These are phyloP conservation scores for Neofusicoccum cordaticola DNA, from an alignment of 2,329 filamentous ascomycete species.

Conservation along the genomic window DNA sequence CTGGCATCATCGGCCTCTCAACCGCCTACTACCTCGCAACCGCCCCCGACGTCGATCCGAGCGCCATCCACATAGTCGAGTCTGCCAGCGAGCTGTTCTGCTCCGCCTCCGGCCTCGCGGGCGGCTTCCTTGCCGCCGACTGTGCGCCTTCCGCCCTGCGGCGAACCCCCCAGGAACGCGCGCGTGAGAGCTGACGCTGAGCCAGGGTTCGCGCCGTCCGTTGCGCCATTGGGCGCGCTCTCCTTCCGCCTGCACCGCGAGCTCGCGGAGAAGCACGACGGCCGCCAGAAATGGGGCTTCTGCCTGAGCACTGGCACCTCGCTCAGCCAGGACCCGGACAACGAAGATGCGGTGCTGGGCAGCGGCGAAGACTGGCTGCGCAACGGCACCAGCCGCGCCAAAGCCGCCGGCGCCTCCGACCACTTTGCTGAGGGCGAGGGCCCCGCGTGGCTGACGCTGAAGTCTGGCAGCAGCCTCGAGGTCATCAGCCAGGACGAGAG, in stretches of 20 bases:
- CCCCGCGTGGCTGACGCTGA: slow-evolving; percentile 60
- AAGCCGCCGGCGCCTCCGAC: slow-evolving; percentile 44
- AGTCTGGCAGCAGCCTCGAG: slow-evolving; percentile 56
- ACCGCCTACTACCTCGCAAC: slow-evolving; percentile 63
- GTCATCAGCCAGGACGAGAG: slow-evolving; percentile 60
- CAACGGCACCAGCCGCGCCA: slow-evolving; percentile 61
- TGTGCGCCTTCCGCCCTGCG: slow-evolving; percentile 44
- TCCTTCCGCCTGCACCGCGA: slow-evolving; percentile 67
- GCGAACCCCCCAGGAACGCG: not conserved
- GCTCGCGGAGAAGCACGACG: slow-evolving; percentile 57
- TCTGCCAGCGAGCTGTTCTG: slow-evolving; percentile 61
- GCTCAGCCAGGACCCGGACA: slow-evolving; percentile 50
- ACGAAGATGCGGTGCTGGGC: slow-evolving; percentile 38
- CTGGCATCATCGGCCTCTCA: slow-evolving; percentile 46
- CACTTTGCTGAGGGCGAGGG: slow-evolving; percentile 31
- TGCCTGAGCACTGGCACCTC: slow-evolving; percentile 55
- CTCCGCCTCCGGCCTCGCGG: slow-evolving; percentile 71
- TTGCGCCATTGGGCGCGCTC: slow-evolving; percentile 60
- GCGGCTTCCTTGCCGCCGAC: slow-evolving; percentile 69
- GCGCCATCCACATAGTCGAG: slow-evolving; percentile 58
- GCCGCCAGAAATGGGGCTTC: slow-evolving; percentile 59
- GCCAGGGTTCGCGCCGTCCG: slow-evolving; percentile 55
- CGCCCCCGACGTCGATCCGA: slow-evolving; percentile 34
- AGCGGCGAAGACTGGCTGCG: slow-evolving; percentile 64
- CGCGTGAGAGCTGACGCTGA: slow-evolving; percentile 10